Evolutionary conservation across 129 eudicot species (phyloP).

Genomic region (Heracleum sosnowskyi): DNA sequence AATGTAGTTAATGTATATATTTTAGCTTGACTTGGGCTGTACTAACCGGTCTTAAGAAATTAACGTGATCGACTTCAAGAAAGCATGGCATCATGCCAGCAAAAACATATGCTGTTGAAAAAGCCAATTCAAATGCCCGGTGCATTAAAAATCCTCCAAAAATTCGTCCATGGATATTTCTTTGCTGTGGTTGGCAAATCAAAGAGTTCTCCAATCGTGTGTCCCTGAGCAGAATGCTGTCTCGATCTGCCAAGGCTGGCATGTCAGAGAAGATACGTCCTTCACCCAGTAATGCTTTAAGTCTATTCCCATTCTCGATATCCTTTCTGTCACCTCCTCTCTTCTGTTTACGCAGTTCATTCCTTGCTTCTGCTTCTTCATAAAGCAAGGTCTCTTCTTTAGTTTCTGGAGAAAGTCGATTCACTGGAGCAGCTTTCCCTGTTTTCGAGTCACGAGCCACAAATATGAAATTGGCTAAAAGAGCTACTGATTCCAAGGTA

Average conservation of each 20-base stretch:
- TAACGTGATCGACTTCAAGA: slow-evolving; percentile 89
- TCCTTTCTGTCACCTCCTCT: slow-evolving; percentile 39
- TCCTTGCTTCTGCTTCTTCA: slow-evolving; percentile 80
- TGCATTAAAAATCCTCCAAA: slow-evolving; percentile 98
- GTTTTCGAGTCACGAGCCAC: slow-evolving; percentile 98
- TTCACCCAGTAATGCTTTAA: slow-evolving; percentile 62
- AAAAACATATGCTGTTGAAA: slow-evolving; percentile 81
- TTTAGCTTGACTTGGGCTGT: background rate
- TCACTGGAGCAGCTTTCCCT: slow-evolving; percentile 87
- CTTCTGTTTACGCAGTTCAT: slow-evolving; percentile 47
- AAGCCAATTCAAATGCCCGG: slow-evolving; percentile 93
- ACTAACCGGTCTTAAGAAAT: slow-evolving; percentile 82
- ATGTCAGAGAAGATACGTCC: slow-evolving; percentile 92
- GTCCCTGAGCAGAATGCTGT: slow-evolving; percentile 85
- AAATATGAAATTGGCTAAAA: slow-evolving; percentile 85
- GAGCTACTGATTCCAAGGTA: slow-evolving; percentile 52
- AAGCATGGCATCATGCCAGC: slow-evolving; percentile 91
- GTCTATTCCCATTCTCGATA: slow-evolving; percentile 42
- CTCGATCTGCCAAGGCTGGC: slow-evolving; percentile 96
- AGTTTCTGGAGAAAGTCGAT: slow-evolving; percentile 81
- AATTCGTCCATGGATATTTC: slow-evolving; percentile 88
- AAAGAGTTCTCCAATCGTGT: slow-evolving; percentile 80
- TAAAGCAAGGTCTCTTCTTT: slow-evolving; percentile 60
- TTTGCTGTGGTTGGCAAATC: slow-evolving; percentile 95
- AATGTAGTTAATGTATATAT: background rate